phyloP scores from a whole-genome alignment of 1,284 basidiomycete genomes.

The Somion occarium region DNA sequence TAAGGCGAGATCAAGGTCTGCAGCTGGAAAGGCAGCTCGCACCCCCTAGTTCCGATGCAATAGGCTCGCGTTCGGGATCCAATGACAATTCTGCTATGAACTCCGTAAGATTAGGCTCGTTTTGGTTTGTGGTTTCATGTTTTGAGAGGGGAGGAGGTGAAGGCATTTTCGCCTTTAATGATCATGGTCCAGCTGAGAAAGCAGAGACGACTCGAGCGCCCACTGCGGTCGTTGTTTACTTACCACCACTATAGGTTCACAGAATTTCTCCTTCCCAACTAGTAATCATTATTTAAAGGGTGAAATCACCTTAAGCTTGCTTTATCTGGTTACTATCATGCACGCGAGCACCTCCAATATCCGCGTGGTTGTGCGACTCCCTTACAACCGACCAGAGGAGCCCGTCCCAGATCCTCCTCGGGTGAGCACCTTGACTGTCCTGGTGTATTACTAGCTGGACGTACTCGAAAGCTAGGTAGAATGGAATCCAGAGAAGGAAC shows the following conservation, averaged over 20 bases:
- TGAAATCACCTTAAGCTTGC: neutral
- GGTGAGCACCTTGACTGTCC: constrained; percentile 38
- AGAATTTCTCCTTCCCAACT: neutral
- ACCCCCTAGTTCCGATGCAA: constrained; percentile 70
- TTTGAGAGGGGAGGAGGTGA: neutral
- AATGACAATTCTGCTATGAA: constrained; percentile 44
- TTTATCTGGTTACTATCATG: too few relatives aligned
- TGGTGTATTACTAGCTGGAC: neutral
- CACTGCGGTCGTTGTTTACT: neutral
- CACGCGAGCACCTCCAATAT: constrained; percentile 23
- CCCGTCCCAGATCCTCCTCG: constrained; percentile 57
- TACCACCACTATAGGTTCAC: neutral
- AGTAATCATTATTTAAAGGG: neutral
- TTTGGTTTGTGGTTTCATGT: neutral
- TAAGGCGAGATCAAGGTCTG: constrained; percentile 19
- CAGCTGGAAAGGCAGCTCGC: constrained; percentile 24
- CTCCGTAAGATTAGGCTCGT: constrained; percentile 27
- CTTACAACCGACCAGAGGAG: constrained; percentile 69
- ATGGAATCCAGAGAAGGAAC: constrained; percentile 78
- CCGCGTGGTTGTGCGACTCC: constrained; percentile 71
- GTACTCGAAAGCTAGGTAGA: constrained; percentile 50
- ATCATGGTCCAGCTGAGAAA: neutral
- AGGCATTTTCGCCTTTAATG: neutral
- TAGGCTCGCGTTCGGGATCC: constrained; percentile 47
- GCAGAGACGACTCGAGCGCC: neutral